phyloP scores from a whole-genome alignment of 2,329 filamentous ascomycete genomes.

The Xylaria sp. region DNA sequence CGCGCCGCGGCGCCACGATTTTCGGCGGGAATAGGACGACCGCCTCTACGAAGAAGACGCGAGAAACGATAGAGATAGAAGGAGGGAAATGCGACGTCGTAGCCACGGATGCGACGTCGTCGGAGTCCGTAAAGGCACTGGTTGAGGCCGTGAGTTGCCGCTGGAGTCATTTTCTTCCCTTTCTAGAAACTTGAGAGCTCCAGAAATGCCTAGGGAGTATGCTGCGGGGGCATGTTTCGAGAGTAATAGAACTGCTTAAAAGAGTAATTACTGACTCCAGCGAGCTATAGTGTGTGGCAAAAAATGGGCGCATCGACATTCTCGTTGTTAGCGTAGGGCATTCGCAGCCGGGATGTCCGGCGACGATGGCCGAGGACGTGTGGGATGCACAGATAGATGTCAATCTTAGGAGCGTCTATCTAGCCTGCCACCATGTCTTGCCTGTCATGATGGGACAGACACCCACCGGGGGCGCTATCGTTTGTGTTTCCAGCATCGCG shows the following conservation, averaged over 20 bases:
- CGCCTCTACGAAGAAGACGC: constrained; percentile 16
- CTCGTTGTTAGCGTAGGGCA: constrained; percentile 29
- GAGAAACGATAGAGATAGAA: constrained; percentile 23
- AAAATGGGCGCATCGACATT: constrained; percentile 30
- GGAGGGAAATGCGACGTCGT: constrained; percentile 30
- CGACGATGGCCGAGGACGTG: constrained; percentile 52
- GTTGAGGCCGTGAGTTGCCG: constrained; percentile 5
- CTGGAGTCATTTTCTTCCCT: no score
- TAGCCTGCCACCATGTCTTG: constrained; percentile 63
- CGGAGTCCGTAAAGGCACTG: constrained; percentile 22
- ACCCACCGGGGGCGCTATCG: constrained; percentile 52
- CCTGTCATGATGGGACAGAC: constrained; percentile 65
- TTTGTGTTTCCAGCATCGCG: constrained; percentile 63
- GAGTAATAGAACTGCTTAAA: no score
- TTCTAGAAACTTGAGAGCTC: no score
- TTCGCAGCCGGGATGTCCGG: constrained; percentile 31
- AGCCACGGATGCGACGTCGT: constrained; percentile 29
- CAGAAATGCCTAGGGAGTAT: no score
- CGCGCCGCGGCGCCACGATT: constrained; percentile 27
- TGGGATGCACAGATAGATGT: constrained; percentile 66
- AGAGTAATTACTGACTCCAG: no score
- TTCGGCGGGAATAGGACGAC: constrained; percentile 32
- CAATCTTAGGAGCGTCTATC: constrained; percentile 67
- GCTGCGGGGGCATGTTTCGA: no score
- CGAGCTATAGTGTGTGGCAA: constrained; percentile 12